Evolutionary conservation across 345 rosid species (phyloP), one percentile per base, ranked within the genome.

Genomic region (Tarenaya hassleriana): DNA sequence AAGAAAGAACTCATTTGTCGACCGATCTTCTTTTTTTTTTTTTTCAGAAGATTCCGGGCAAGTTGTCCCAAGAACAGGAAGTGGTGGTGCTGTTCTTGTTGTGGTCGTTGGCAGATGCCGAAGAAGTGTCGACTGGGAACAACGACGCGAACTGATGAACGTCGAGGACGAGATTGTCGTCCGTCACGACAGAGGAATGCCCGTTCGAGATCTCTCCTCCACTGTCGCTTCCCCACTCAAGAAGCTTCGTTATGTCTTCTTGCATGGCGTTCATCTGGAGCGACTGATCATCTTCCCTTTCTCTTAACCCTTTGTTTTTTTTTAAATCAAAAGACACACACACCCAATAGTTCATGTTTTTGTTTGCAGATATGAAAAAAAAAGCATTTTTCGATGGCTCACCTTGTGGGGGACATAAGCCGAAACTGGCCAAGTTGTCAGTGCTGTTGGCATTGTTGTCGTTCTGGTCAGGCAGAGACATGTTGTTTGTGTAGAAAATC

Each of bases 81-180:
- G 51, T 69, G 33, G 56, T 62, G 39, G 34, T 56, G 29, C 52
- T 72, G 31, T 60, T 68, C 15, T 64, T 66, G 43, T 60, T 45
- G 7, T 58, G 55, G 20, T 66, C 53, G 8, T 66, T 12, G 24
- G 58, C 50, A 47, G 41, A 24, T 34, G 34, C 38, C 21, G 51
- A 34, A 32, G 50, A 16, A 16, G 35, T 52, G 3, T 62, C 80
- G 10, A 41, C 52, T 0, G 78, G 78, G 40, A 77, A 68, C 18
- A 77, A 12, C 21, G 80, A 83, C 52, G 78, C 81, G n/a, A 79
- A 44, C 5, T 77, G 89, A 59, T 80, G 95, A 81, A 76, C 66
- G 12, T 82, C 79, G 19, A 73, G 70, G 29, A 77, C 83, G 34
- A 66, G 62, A 51, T 78, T 67, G n/a, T 77, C 81, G 17, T 80